A percentile compares a stretch with the other conserved stretches of the same genome.
phyloP scores from a whole-genome alignment of 2,329 filamentous ascomycete species.

The Paracoccidioides lutzii region DNA sequence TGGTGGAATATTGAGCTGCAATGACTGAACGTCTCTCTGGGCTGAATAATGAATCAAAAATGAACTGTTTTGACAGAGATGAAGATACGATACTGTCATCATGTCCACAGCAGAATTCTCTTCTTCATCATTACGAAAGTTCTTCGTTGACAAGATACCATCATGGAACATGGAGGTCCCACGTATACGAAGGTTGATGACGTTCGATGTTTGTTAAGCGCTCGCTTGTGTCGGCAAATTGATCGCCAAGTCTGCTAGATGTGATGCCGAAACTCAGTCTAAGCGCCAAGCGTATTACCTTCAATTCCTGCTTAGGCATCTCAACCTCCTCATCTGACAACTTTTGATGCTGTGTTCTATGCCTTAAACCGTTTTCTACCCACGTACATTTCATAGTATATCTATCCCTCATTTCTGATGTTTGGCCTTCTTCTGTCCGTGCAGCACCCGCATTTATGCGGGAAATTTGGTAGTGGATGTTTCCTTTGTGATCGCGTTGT shows the following conservation, averaged over 20 bases:
- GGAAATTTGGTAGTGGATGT: constrained; percentile 4
- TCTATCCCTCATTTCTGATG: constrained; percentile 7
- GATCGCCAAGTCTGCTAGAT: neutral
- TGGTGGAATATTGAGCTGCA: neutral
- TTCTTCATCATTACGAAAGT: too few species aligned
- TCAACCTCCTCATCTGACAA: too few species aligned
- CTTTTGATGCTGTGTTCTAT: too few species aligned
- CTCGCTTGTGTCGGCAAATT: neutral
- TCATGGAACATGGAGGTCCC: too few species aligned
- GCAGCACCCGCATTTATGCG: constrained; percentile 8
- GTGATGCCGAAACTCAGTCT: neutral
- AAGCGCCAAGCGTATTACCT: neutral
- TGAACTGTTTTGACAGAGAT: too few species aligned
- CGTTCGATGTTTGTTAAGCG: neutral
- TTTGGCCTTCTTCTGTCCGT: constrained; percentile 7
- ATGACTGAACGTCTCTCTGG: too few species aligned
- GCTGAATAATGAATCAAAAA: too few species aligned
- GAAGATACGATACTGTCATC: too few species aligned
- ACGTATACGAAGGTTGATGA: too few species aligned
- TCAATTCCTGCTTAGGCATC: neutral
- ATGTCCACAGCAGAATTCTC: too few species aligned
- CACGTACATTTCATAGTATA: neutral
- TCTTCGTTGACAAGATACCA: too few species aligned
- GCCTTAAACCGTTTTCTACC: too few species aligned
- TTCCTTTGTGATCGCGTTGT: constrained; percentile 9